Conservation (phyloP, 2,329 filamentous ascomycete genomes). For the Bimuria novae-zelandiae region DNA sequence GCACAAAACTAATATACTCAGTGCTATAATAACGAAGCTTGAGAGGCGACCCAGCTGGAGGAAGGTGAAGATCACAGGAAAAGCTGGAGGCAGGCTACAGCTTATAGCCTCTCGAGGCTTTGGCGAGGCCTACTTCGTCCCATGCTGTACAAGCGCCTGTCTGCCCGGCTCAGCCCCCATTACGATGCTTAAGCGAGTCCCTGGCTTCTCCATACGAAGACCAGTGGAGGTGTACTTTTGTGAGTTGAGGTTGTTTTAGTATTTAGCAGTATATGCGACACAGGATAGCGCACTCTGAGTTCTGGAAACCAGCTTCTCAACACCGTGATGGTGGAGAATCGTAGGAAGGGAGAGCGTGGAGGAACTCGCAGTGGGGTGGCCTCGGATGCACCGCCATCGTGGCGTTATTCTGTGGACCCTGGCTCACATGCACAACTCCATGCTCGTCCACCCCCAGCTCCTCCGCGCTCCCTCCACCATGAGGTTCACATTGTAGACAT, state of each 20-base stretch:
- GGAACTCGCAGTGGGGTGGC: neutral
- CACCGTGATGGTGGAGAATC: neutral
- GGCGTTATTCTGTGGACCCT: slow-evolving; percentile 5
- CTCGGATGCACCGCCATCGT: neutral
- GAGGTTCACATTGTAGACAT: neutral
- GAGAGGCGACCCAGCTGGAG: neutral
- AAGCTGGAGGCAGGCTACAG: slow-evolving; percentile 20
- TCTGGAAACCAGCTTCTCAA: too few relatives aligned
- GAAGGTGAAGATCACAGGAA: neutral
- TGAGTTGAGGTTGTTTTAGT: too few relatives aligned
- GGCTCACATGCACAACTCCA: neutral
- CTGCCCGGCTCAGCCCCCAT: slow-evolving; percentile 36
- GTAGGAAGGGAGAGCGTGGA: neutral
- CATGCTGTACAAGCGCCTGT: slow-evolving; percentile 18
- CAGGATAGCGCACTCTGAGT: too few relatives aligned
- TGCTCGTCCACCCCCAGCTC: neutral
- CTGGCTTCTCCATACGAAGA: neutral
- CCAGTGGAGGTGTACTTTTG: too few relatives aligned
- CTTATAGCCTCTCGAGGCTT: slow-evolving; percentile 26
- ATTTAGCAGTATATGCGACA: too few relatives aligned
- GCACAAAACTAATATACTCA: neutral
- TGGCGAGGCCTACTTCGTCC: slow-evolving; percentile 17
- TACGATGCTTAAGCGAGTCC: slow-evolving; percentile 24
- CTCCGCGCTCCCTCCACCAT: neutral
- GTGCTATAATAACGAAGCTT: neutral